phyloP scores from a whole-genome alignment of 169 alveolate species.

The Babesia sp. region DNA sequence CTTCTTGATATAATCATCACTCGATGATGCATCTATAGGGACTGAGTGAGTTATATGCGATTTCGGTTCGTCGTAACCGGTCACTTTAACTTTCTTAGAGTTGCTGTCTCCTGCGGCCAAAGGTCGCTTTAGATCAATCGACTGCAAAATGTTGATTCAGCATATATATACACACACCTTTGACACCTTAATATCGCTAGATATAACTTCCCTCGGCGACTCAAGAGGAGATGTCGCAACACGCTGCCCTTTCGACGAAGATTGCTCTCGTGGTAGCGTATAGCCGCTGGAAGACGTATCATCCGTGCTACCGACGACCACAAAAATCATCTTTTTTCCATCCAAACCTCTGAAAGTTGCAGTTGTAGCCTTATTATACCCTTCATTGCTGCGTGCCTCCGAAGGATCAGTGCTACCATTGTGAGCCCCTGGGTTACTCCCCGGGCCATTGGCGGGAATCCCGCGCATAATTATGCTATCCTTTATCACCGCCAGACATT shows the following conservation, averaged over 20 bases:
- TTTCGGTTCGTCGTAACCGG: constrained; percentile 54
- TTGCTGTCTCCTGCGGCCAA: constrained; percentile 44
- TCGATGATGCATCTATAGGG: constrained; percentile 1
- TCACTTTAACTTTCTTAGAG: constrained; percentile 56
- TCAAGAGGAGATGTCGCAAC: too few species aligned
- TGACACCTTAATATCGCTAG: too few species aligned
- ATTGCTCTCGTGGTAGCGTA: background rate
- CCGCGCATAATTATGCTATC: constrained; percentile 4
- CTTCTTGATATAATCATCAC: constrained; percentile 67
- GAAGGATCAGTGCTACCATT: background rate
- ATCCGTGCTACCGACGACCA: background rate
- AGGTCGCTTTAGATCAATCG: background rate
- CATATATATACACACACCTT: background rate
- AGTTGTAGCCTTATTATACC: background rate
- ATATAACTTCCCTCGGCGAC: too few species aligned
- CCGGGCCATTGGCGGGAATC: constrained; percentile 7
- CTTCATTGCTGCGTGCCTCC: background rate
- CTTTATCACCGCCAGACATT: constrained; percentile 1
- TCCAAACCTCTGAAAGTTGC: constrained; percentile 12
- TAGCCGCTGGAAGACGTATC: background rate
- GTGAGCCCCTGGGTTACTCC: background rate
- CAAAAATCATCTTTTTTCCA: constrained; percentile 16
- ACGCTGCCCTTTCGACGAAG: constrained; percentile 1
- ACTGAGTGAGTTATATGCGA: constrained; percentile 39
- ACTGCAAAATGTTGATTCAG: background rate